Base-by-base conservation (phyloP, 306 rosid genomes). In the Sindora glabra region DNA sequence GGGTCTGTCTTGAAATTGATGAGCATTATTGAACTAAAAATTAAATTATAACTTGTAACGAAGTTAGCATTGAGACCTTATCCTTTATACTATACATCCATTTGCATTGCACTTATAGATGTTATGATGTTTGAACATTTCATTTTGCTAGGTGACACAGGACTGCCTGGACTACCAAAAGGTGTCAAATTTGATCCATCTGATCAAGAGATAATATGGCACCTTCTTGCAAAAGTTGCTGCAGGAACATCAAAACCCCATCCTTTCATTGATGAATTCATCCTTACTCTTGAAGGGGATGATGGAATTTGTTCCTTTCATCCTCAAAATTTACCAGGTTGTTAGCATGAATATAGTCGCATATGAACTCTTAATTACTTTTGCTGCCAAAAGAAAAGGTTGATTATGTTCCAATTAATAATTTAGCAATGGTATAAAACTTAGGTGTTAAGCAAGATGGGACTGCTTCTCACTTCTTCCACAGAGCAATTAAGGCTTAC, bases 171-270 rank as follows among this genome's bases (percentile, higher is more conserved):
- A 66, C 71, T 90, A 45, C 97, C 97, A 10, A 82, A 78, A 68
- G 97, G 97, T 17, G 97, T 90, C 45, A 90, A 90, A 67, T 90
- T 90, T 76, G 90, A 86, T 74, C 97, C 97, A 36, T 78, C 95
- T 2, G 95, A 90, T 65, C 94, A 79, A 25, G 97, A 86, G 71
- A 80, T 86, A 49, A 80, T 86, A 13, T 74, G 75, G 78, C 95
- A 90, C 67, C 82, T 90, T 69, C 75, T 80, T 50, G 86, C 94
- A 26, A 90, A 90, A 74, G 75, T 49, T 62, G 87, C 89, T 54
- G 65, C 30, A 41, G 84, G 29, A 36, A 67, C 62, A 49, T 27
- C 63, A 17, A 82, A 74, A 33, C 72, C 86, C 49, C 97, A 90
- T 68, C 95, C 90, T 54, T 90, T 86, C 34, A 74, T 90, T 57